A percentile compares a stretch with the other conserved stretches of the same genome.
These are phyloP conservation scores for Suillus plorans DNA, from an alignment of 768 basidiomycete genomes.

Conservation along the genomic window DNA sequence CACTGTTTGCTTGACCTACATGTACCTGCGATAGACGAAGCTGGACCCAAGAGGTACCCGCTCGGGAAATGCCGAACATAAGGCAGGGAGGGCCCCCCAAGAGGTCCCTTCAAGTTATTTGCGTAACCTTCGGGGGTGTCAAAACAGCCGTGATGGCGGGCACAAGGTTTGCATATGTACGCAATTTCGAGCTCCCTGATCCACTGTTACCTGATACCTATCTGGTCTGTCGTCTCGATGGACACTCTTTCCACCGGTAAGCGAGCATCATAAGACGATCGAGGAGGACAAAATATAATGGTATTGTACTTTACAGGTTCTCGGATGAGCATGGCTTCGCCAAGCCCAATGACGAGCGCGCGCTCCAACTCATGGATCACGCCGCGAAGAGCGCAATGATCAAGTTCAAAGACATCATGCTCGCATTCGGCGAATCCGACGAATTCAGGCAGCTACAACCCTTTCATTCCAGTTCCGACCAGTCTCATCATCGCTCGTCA, in stretches of 20 bases:
- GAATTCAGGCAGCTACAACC: constrained; percentile 78
- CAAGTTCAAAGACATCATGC: constrained; percentile 77
- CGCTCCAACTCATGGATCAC: constrained; percentile 88
- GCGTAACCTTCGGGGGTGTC: too few species aligned
- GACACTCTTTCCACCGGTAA: constrained; percentile 91
- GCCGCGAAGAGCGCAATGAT: constrained; percentile 83
- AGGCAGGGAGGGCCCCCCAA: too few species aligned
- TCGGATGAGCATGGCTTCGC: constrained; percentile 77
- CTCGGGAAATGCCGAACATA: too few species aligned
- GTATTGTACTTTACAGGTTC: constrained; percentile 51
- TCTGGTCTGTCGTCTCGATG: constrained; percentile 86
- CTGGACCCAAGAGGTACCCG: too few species aligned
- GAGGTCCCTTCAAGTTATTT: too few species aligned
- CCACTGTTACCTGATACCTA: constrained; percentile 80
- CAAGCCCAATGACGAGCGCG: constrained; percentile 91
- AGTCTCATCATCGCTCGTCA: constrained; percentile 7
- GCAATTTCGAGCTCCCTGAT: constrained; percentile 87
- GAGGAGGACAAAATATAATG: not conserved
- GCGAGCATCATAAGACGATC: constrained; percentile 15
- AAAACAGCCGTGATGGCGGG: constrained; percentile 85
- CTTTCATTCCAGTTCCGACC: not conserved
- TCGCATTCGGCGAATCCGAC: constrained; percentile 96
- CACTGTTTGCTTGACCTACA: too few species aligned
- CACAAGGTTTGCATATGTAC: constrained; percentile 90
- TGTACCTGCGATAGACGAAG: too few species aligned